Conservation (phyloP, 352 stramenopile species). For the Globisporangium acanthophoron region DNA sequence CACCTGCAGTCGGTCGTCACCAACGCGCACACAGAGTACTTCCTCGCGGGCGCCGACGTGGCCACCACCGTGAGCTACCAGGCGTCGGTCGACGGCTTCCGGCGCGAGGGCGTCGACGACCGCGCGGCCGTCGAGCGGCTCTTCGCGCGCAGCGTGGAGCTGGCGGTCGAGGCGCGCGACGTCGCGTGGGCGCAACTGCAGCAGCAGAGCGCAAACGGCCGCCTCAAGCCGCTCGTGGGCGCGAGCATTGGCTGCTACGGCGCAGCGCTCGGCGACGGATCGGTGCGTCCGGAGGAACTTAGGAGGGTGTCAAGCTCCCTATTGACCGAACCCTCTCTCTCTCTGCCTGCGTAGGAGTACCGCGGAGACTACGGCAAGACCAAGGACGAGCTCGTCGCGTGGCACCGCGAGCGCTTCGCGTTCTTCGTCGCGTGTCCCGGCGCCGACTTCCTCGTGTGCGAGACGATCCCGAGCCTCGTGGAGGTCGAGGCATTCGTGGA, state of each 20-base stretch:
- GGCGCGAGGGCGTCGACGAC: slow-evolving; percentile 45
- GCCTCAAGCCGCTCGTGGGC: slow-evolving; percentile 66
- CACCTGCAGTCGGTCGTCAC: slow-evolving; percentile 54
- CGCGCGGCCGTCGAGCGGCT: slow-evolving; percentile 47
- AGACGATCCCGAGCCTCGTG: slow-evolving; percentile 83
- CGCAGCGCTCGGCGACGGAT: slow-evolving; percentile 77
- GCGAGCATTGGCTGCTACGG: slow-evolving; percentile 87
- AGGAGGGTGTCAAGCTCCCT: too few species aligned
- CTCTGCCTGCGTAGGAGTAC: slow-evolving; percentile 58
- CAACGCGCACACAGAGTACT: slow-evolving; percentile 71
- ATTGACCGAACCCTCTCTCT: neutral
- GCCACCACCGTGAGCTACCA: slow-evolving; percentile 85
- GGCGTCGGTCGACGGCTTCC: slow-evolving; percentile 78
- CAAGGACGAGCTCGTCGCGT: slow-evolving; percentile 61
- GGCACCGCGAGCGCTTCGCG: slow-evolving; percentile 68
- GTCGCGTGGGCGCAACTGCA: slow-evolving; percentile 42
- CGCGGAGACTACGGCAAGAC: slow-evolving; percentile 72
- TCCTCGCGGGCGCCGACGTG: slow-evolving; percentile 68
- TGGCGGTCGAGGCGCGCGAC: slow-evolving; percentile 65
- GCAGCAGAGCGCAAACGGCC: slow-evolving; percentile 15
- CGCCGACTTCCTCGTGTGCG: slow-evolving; percentile 73
- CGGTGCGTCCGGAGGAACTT: slow-evolving; percentile 24
- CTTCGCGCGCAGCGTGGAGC: slow-evolving; percentile 68
- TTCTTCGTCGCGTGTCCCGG: slow-evolving; percentile 48
- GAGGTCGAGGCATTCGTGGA: slow-evolving; percentile 78